A percentile compares a stretch with the other conserved stretches of the same genome.
Evolutionary conservation across 2,329 filamentous ascomycete species (phyloP).

Genomic region (Diplodia intermedia): DNA sequence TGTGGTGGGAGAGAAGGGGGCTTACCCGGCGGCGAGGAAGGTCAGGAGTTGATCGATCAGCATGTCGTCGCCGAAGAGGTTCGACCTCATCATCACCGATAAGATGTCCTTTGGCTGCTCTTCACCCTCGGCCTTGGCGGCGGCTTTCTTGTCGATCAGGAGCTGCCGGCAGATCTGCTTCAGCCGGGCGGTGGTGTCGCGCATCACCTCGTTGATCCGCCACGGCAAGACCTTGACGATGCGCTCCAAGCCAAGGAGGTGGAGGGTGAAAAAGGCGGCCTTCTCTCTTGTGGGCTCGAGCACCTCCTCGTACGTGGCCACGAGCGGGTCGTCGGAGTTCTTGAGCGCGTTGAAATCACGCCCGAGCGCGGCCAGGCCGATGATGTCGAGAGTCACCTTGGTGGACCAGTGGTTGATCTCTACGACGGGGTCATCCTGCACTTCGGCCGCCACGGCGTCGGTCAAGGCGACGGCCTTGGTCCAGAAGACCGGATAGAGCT

Average conservation of each 20-base stretch:
- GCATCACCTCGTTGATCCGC: constrained; percentile 54
- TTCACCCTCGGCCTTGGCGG: constrained; percentile 45
- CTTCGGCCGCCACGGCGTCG: constrained; percentile 63
- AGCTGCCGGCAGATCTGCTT: constrained; percentile 55
- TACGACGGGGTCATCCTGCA: constrained; percentile 52
- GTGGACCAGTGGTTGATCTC: constrained; percentile 54
- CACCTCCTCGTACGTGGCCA: constrained; percentile 53
- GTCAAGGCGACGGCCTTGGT: constrained; percentile 73
- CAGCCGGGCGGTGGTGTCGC: constrained; percentile 46
- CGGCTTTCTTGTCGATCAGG: constrained; percentile 56
- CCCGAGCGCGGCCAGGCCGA: constrained; percentile 55
- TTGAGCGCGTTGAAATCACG: constrained; percentile 52
- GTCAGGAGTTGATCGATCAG: constrained; percentile 64
- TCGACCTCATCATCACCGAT: constrained; percentile 59
- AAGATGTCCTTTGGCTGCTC: constrained; percentile 51
- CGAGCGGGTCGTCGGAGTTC: constrained; percentile 52
- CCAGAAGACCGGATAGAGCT: constrained; percentile 87
- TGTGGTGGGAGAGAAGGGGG: constrained; percentile 26
- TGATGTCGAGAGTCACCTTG: constrained; percentile 56
- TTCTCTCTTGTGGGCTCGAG: constrained; percentile 58
- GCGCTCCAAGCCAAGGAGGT: constrained; percentile 47
- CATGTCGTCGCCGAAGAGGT: constrained; percentile 60
- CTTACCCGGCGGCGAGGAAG: constrained; percentile 62
- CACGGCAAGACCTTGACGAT: constrained; percentile 55
- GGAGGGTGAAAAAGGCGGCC: constrained; percentile 52